phyloP scores from a whole-genome alignment of 306 rosid species.

The Quercus dentata region DNA sequence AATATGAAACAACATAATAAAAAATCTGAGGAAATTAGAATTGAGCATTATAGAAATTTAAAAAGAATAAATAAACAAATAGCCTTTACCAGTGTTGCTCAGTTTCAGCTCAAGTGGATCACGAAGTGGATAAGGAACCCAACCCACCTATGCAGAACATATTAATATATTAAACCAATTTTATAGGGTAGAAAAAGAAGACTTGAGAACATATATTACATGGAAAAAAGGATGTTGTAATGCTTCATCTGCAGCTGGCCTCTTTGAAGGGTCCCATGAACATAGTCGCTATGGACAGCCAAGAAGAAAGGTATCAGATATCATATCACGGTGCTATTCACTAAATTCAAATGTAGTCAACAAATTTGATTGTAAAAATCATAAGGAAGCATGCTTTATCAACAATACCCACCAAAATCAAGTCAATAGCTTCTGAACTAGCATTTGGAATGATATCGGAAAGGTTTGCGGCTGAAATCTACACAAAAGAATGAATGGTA shows the following conservation, averaged over 20 bases:
- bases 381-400: slow-evolving; percentile 6
- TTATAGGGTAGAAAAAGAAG: slow-evolving; percentile 14
- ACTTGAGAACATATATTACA: slow-evolving; percentile 38
- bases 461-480: slow-evolving; percentile 68
- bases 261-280: slow-evolving; percentile 79
- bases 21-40: not conserved
- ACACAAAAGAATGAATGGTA: slow-evolving; percentile 12
- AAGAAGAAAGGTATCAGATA: slow-evolving; percentile 22
- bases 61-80: slow-evolving; percentile 10
- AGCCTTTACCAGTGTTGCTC: slow-evolving; percentile 59
- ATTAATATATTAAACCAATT: slow-evolving; percentile 25
- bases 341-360: not conserved
- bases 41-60: slow-evolving; percentile 8
- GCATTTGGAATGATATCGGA: slow-evolving; percentile 73
- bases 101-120: slow-evolving; percentile 86
- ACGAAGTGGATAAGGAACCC: slow-evolving; percentile 54
- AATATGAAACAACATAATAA: slow-evolving; percentile 1
- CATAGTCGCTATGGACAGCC: slow-evolving; percentile 47
- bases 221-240: slow-evolving; percentile 79
- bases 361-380: slow-evolving; percentile 2
- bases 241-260: slow-evolving; percentile 74
- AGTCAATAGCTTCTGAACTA: slow-evolving; percentile 75
- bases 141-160: slow-evolving; percentile 46
- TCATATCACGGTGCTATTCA: slow-evolving; percentile 9
- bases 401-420: slow-evolving; percentile 55